Evolutionary conservation across 495 filamentous ascomycete genomes (phyloP), one percentile per base, ranked within the genome.

Genomic region (Xylaria scruposa): DNA sequence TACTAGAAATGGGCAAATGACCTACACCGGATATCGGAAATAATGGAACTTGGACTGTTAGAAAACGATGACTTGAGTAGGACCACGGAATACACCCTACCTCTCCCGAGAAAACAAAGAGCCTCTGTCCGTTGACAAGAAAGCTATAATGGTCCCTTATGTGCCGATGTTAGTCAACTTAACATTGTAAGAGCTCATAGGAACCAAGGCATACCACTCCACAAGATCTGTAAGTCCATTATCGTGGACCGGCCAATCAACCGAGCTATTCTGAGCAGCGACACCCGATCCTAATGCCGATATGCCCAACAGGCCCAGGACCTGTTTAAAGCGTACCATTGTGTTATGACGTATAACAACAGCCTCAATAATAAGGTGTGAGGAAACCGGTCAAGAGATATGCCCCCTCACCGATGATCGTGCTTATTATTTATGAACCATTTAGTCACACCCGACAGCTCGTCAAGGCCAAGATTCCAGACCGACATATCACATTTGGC

Each of bases 31-130:
- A 24, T 49, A 67, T 67, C 63, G 33, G 1, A 42, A 67, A 24
- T 66, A 66, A 53, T 66, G 63, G 12, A 53, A 67, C 44, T 67
- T 6, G 21, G 29, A 17, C 12, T 36, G 4, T 67, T 17, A 51
- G 63, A 1, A 33, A 49, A 33, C 10, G 8, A 36, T 4, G 1
- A 4, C 0, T 33, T n/a, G 40, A 31, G 5, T 2, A 40, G 21
- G 40, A 1, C 4, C 31, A 10, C 3, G 17, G 62, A 64, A n/a
- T 51, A 51, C 3, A 72, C 66, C 68, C 8, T 70, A 82, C 75
- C 64, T 91, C 88, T 17, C 86, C 89, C 0, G 88, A 83, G 75
- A 86, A 89, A 58, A 90, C 77, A 66, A 86, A 89, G 10, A 90
- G 73, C 24, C 89, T 76, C 71, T 88, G 81, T 10, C 87, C 88